Percentiles rank a stretch among this genome's conserved stretches.
These are phyloP conservation scores for Crithidia acanthocephali DNA, from an alignment of 208 protist species.

Conservation along the genomic window DNA sequence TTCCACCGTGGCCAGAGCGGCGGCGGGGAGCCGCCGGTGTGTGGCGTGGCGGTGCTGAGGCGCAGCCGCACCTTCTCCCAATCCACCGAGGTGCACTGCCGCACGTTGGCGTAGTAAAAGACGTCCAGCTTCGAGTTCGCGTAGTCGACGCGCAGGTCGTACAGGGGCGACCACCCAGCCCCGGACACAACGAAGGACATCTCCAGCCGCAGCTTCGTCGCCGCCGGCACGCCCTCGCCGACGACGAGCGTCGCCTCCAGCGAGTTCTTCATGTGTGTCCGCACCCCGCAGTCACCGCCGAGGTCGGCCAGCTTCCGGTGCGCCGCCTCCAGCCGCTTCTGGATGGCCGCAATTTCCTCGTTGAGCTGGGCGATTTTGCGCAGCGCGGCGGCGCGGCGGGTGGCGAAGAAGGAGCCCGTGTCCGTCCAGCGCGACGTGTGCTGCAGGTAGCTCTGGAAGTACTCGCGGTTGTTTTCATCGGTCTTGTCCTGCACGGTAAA, in stretches of 20 bases:
- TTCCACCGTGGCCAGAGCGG: conserved; percentile 36
- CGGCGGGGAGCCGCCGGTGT: conserved; percentile 40
- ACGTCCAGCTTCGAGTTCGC: conserved; percentile 39
- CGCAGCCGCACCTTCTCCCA: conserved; percentile 57
- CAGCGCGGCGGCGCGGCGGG: conserved; percentile 20
- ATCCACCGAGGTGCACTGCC: conserved; percentile 46
- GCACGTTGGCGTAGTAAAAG: conserved; percentile 56
- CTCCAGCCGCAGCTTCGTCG: conserved; percentile 34
- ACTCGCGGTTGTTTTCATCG: background rate
- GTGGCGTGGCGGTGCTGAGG: conserved; percentile 57
- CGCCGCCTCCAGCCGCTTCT: conserved; percentile 26
- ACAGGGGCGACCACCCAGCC: conserved; percentile 48
- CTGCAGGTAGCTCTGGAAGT: conserved; percentile 32
- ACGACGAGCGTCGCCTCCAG: conserved; percentile 33
- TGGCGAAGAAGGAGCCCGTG: conserved; percentile 31
- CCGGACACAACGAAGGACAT: conserved; percentile 46
- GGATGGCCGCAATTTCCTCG: conserved; percentile 9
- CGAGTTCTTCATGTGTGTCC: conserved; percentile 16
- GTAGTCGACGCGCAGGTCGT: conserved; percentile 53
- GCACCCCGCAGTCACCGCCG: conserved; percentile 29
- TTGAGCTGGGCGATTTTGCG: conserved; percentile 13
- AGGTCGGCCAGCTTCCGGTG: conserved; percentile 1
- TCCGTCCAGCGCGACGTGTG: conserved; percentile 17
- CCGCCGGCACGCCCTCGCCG: conserved; percentile 10
- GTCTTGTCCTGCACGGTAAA: conserved; percentile 3